These are phyloP conservation scores for Sphaerosporella brunnea DNA, from an alignment of 495 filamentous ascomycete genomes.

Conservation along the genomic window DNA sequence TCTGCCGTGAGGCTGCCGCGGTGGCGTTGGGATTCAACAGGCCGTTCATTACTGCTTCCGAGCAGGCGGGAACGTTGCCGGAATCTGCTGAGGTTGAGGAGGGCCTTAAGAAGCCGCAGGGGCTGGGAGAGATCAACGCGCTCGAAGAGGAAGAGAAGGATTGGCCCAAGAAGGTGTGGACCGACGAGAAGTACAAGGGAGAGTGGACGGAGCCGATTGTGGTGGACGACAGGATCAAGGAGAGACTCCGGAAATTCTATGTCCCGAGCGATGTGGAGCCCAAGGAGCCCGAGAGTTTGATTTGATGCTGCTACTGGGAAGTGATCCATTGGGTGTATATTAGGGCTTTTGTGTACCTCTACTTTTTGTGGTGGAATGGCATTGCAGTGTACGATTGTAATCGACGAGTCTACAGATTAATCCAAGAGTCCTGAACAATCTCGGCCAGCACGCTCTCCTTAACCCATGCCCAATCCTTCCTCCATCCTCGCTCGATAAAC, in stretches of 20 bases:
- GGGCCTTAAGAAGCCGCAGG: constrained; percentile 22
- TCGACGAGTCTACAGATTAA: too few relatives aligned
- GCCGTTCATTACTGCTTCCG: constrained; percentile 28
- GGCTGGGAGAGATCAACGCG: constrained; percentile 27
- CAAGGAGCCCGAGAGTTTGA: too few relatives aligned
- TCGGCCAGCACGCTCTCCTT: not conserved
- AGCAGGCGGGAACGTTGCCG: constrained; percentile 8
- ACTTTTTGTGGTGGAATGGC: not conserved
- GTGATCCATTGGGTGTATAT: not conserved
- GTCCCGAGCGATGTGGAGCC: constrained; percentile 47
- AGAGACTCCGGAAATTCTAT: constrained; percentile 65
- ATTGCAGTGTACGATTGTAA: too few relatives aligned
- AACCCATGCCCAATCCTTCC: constrained; percentile 2
- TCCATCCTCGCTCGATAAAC: constrained; percentile 1
- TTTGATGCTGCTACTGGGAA: constrained; percentile 22
- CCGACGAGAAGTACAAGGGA: constrained; percentile 34
- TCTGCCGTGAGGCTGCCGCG: constrained; percentile 77
- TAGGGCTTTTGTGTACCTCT: not conserved
- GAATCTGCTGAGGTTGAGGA: constrained; percentile 25
- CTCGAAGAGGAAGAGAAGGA: constrained; percentile 62
- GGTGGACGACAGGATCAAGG: constrained; percentile 57
- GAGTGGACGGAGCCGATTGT: constrained; percentile 62
- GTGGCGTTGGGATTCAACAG: constrained; percentile 52
- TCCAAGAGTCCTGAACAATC: not conserved
- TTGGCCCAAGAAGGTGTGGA: constrained; percentile 69